A percentile compares a stretch with the other conserved stretches of the same genome.
Conservation (phyloP, 345 rosid species). For the Fremontodendron californicum region DNA sequence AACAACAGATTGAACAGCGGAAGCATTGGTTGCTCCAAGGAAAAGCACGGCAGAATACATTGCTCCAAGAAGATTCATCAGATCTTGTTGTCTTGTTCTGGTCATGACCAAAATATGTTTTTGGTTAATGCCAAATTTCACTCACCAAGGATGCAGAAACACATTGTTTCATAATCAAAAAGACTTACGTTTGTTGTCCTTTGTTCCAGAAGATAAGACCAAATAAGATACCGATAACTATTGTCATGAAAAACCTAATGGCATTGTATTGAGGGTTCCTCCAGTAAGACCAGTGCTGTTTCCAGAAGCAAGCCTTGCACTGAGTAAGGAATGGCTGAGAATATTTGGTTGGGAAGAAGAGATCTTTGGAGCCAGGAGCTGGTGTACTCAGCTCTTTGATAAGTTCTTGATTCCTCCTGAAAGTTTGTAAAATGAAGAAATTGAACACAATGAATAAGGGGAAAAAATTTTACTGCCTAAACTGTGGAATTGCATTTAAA, state of each 20-base stretch:
- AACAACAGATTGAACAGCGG: slow-evolving; percentile 58
- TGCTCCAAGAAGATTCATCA: slow-evolving; percentile 62
- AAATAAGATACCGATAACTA: slow-evolving; percentile 47
- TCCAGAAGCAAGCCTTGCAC: slow-evolving; percentile 57
- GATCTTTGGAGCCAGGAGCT: slow-evolving; percentile 36
- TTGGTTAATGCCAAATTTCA: not conserved
- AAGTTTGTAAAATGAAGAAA: not conserved
- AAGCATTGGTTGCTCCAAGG: slow-evolving; percentile 51
- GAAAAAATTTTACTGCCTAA: not conserved
- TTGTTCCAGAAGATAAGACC: slow-evolving; percentile 69
- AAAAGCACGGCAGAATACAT: slow-evolving; percentile 63
- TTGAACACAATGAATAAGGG: not conserved
- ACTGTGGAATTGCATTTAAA: not conserved
- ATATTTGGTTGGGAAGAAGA: slow-evolving; percentile 43
- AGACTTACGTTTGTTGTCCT: slow-evolving; percentile 48
- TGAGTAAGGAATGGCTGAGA: slow-evolving; percentile 46
- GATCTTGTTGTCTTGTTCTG: slow-evolving; percentile 44
- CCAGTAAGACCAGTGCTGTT: slow-evolving; percentile 62
- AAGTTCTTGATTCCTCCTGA: slow-evolving; percentile 55
- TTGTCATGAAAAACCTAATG: slow-evolving; percentile 46
- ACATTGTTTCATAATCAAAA: not conserved
- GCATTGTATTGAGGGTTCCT: slow-evolving; percentile 50
- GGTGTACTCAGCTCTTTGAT: slow-evolving; percentile 47
- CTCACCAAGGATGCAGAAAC: not conserved
- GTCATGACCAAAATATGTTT: not conserved